Percentiles rank a stretch among this genome's conserved stretches.
Evolutionary conservation across 2,329 filamentous ascomycete genomes (phyloP).

Genomic region (Berkeleyomyces basicola): DNA sequence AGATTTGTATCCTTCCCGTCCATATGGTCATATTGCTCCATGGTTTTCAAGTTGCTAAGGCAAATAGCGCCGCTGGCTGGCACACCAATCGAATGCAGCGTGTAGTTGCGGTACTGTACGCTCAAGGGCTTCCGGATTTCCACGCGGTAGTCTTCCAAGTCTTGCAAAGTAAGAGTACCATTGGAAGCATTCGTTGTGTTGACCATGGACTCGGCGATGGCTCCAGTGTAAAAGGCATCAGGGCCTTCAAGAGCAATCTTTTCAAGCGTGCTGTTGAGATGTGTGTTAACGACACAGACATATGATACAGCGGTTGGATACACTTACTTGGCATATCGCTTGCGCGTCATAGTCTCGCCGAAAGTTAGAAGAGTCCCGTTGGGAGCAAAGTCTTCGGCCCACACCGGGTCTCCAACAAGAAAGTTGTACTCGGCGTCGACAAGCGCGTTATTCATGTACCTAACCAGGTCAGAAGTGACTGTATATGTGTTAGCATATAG

Average conservation of each 20-base stretch:
- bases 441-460: slow-evolving; percentile 43
- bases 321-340: slow-evolving; percentile 49
- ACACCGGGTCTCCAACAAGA: slow-evolving; percentile 55
- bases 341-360: slow-evolving; percentile 65
- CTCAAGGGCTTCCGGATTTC: slow-evolving; percentile 45
- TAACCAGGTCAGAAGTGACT: slow-evolving; percentile 57
- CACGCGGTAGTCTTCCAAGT: slow-evolving; percentile 58
- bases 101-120: slow-evolving; percentile 52
- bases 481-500: slow-evolving; percentile 16
- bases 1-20: slow-evolving; percentile 41
- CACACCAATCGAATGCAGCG: slow-evolving; percentile 51
- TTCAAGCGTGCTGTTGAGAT: slow-evolving; percentile 42
- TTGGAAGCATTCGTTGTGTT: slow-evolving; percentile 48
- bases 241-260: slow-evolving; percentile 57
- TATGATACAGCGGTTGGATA: background rate
- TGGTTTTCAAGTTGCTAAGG: slow-evolving; percentile 61
- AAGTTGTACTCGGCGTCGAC: slow-evolving; percentile 35
- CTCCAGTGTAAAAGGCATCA: slow-evolving; percentile 57
- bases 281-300: background rate
- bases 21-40: slow-evolving; percentile 54
- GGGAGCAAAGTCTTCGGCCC: slow-evolving; percentile 79
- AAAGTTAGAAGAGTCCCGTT: slow-evolving; percentile 55
- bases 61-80: slow-evolving; percentile 66
- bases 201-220: slow-evolving; percentile 59
- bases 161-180: slow-evolving; percentile 72